Evolutionary conservation across 2,329 filamentous ascomycete genomes (phyloP), one percentile per base, ranked within the genome.

Genomic region (Xylariaceae sp.): DNA sequence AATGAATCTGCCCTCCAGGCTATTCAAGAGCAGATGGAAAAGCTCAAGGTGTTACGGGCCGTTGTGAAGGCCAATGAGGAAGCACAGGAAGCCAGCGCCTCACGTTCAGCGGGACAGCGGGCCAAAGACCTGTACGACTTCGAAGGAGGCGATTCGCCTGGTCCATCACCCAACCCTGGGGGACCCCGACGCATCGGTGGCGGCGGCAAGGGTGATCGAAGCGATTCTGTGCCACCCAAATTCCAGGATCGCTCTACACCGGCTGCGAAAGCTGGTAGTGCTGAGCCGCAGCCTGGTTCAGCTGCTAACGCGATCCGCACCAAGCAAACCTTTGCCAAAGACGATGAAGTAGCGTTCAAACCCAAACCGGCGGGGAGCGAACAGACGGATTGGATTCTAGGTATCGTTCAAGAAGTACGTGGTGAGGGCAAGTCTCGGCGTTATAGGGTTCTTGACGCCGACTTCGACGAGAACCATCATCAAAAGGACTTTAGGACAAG

Each of bases 371-470:
- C 73, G 6, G 75, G 72, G 43, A 73, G 68, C 61, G 79, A 76
- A 68, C 82, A 69, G 67, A 75, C 72, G 3, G 86, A 88, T 61
- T 89, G 85, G 79, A 92, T 92, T 50, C 82, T 92, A 41, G 90
- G 89, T 44, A 87, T 88, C 55, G 90, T 93, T 45, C 87, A 88
- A 55, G 83, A 84, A 46, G 86, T 93, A 11, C 80, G 85, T 46
- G 89, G 88, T 11, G 88, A 92, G 55, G 88, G 87, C 48, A 92
- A 91, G 70, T 88, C 85, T 67, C 81, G 88, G 65, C 83, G 88
- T 37, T 92, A 92, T 73, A 87, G 88, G 69, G 89, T 92, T 20
- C 84, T 91, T 63, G 89, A 93, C 65, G 87, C 88, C 24, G 89
- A 91, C 67, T 87, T 89, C 1, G 89, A 91, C 64, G 84, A 83